A percentile compares a stretch with the other conserved stretches of the same genome.
phyloP scores from a whole-genome alignment of 2,329 filamentous ascomycete species.

The Stagonosporopsis vannaccii region DNA sequence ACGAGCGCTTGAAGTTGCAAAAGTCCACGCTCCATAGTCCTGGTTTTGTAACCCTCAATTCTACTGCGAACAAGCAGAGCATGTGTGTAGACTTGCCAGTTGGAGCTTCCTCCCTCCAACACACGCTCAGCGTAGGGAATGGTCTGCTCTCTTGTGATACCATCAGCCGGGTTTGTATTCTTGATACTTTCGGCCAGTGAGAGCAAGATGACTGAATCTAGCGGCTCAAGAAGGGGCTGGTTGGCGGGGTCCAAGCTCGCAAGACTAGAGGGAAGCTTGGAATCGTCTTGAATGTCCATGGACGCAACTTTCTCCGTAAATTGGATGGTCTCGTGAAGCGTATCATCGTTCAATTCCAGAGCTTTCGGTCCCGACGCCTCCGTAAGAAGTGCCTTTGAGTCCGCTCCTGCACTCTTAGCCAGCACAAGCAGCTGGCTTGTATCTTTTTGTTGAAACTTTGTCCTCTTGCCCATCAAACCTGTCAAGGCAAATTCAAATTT shows the following conservation, averaged over 20 bases:
- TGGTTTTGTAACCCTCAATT: conserved; percentile 85
- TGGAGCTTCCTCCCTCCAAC: conserved; percentile 85
- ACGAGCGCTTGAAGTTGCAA: conserved; percentile 94
- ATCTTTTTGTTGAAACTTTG: conserved; percentile 78
- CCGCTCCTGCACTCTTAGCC: conserved; percentile 70
- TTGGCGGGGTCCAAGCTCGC: conserved; percentile 74
- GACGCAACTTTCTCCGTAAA: conserved; percentile 68
- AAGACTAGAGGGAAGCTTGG: conserved; percentile 67
- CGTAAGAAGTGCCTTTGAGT: conserved; percentile 21
- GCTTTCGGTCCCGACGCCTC: conserved; percentile 65
- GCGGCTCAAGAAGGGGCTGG: conserved; percentile 80
- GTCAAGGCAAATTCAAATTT: conserved; percentile 83
- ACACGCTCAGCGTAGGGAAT: conserved; percentile 90
- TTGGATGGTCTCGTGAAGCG: conserved; percentile 83
- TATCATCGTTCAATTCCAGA: conserved; percentile 88
- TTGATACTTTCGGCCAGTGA: conserved; percentile 82
- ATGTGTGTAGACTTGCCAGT: conserved; percentile 98
- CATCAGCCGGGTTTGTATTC: conserved; percentile 84
- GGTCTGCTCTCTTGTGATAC: conserved; percentile 91
- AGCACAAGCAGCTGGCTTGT: conserved; percentile 90
- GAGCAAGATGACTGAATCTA: conserved; percentile 90
- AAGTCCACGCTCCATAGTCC: conserved; percentile 87
- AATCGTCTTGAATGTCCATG: conserved; percentile 54
- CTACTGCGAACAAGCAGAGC: conserved; percentile 87
- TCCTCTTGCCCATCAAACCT: conserved; percentile 85